Evolutionary conservation across 1,284 basidiomycete species (phyloP).

Genomic region (Heterobasidion occidentale): DNA sequence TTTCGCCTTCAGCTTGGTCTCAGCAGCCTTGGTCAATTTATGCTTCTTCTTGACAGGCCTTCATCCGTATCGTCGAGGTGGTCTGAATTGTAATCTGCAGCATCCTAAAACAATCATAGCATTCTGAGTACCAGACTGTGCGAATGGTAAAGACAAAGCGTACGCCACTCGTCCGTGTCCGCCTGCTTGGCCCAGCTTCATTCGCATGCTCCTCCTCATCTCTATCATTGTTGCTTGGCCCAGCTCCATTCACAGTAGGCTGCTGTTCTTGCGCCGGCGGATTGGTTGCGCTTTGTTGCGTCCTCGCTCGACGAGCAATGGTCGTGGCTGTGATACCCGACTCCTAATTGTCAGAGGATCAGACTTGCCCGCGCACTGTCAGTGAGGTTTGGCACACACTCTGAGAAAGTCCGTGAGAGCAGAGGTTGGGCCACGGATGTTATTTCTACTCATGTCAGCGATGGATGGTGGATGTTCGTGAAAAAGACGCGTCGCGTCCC

Average conservation of each 20-base stretch:
- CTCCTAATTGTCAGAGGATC: conserved; percentile 38
- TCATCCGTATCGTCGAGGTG: conserved; percentile 58
- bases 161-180: background rate
- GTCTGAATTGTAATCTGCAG: conserved; percentile 57
- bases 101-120: conserved; percentile 26
- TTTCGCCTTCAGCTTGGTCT: conserved; percentile 29
- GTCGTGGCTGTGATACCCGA: conserved; percentile 71
- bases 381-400: conserved; percentile 34
- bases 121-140: background rate
- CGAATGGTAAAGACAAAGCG: background rate
- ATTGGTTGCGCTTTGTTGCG: conserved; percentile 19
- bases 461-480: background rate
- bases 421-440: conserved; percentile 83
- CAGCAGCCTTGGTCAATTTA: conserved; percentile 31
- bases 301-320: conserved; percentile 50
- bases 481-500: background rate
- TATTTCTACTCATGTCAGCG: conserved; percentile 37
- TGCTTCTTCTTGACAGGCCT: conserved; percentile 34
- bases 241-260: conserved; percentile 18
- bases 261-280: conserved; percentile 22
- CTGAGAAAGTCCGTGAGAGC: conserved; percentile 89
- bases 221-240: conserved; percentile 33
- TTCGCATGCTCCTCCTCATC: conserved; percentile 24
- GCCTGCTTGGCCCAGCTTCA: conserved; percentile 13
- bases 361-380: background rate